Conservation (phyloP, 768 basidiomycete genomes). For the Xerocomus potaroensis region DNA sequence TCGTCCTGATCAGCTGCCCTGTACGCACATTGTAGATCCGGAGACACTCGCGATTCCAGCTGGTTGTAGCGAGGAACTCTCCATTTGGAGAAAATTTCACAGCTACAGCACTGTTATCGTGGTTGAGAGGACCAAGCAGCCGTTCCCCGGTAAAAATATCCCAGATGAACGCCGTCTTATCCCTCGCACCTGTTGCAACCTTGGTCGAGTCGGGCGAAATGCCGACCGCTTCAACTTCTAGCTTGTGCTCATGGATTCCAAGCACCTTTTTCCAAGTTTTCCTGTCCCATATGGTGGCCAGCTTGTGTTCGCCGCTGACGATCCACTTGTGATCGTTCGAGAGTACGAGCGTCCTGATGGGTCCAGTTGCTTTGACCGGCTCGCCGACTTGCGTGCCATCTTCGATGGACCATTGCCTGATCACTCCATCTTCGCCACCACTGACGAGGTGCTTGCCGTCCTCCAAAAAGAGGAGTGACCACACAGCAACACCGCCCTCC, state of each 20-base stretch:
- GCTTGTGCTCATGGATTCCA: not conserved
- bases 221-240: not conserved
- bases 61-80: not conserved
- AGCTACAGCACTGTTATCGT: not conserved
- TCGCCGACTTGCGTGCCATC: not conserved
- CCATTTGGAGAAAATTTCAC: conserved; percentile 9
- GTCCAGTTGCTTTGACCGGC: not conserved
- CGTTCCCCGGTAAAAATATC: not conserved
- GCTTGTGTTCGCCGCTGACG: not conserved
- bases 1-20: not conserved
- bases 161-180: conserved; percentile 4
- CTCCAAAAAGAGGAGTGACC: not conserved
- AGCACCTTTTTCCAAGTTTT: not conserved
- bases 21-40: conserved; percentile 1
- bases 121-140: conserved; percentile 6
- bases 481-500: not conserved
- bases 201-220: conserved; percentile 3
- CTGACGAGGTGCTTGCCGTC: not conserved
- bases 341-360: not conserved
- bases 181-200: conserved; percentile 4
- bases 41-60: not conserved
- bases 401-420: not conserved
- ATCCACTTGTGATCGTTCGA: not conserved
- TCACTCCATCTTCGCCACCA: not conserved
- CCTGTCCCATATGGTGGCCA: not conserved